A percentile compares a stretch with the other conserved stretches of the same genome.
phyloP scores from a whole-genome alignment of 2,329 filamentous ascomycete genomes.

The Colletotrichum cordylinicola region DNA sequence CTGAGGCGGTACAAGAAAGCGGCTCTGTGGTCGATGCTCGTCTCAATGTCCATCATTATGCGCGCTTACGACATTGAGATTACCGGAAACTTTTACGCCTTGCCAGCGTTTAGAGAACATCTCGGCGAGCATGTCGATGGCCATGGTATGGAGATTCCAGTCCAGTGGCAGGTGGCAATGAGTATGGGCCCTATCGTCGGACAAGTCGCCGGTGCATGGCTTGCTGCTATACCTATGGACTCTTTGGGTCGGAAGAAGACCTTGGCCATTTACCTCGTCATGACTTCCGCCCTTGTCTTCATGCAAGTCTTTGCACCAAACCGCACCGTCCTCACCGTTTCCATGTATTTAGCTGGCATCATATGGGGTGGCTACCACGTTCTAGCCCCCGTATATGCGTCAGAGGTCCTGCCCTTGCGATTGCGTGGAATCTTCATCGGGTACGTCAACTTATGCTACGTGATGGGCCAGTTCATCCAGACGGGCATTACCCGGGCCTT shows the following conservation, averaged over 20 bases:
- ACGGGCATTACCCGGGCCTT: constrained; percentile 42
- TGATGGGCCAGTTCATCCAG: constrained; percentile 44
- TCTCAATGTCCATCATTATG: neutral
- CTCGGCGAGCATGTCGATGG: neutral
- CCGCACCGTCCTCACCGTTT: neutral
- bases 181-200: neutral
- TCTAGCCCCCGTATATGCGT: constrained; percentile 49
- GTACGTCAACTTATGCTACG: constrained; percentile 49
- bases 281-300: neutral
- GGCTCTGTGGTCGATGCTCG: neutral
- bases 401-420: constrained; percentile 42
- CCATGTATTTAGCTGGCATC: neutral
- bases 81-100: neutral
- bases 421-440: constrained; percentile 50
- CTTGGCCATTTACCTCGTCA: neutral
- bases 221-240: neutral
- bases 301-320: neutral
- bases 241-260: neutral
- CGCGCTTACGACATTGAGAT: neutral
- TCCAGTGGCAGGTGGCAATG: neutral
- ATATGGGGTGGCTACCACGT: neutral
- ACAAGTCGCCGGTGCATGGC: neutral
- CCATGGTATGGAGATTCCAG: neutral
- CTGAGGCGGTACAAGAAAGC: neutral
- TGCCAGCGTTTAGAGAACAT: neutral